Evolutionary conservation across 2,329 filamentous ascomycete species (phyloP).

Genomic region (Colletotrichum cordylinicola): DNA sequence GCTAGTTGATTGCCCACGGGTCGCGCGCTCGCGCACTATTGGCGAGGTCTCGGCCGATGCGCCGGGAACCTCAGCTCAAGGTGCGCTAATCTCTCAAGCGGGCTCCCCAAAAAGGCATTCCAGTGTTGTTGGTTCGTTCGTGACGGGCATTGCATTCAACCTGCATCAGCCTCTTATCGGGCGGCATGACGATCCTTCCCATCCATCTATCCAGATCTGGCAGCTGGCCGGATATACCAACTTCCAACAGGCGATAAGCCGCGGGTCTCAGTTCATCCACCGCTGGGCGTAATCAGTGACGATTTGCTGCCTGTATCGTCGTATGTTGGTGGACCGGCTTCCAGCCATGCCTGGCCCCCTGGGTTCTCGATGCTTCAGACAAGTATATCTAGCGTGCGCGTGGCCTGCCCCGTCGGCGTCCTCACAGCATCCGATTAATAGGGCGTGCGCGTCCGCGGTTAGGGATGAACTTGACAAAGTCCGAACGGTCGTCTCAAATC

Average conservation of each 20-base stretch:
- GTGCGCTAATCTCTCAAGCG: background rate
- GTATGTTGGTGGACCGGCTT: background rate
- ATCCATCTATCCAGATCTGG: background rate
- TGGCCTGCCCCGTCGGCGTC: background rate
- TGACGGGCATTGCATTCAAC: background rate
- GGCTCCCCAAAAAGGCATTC: background rate
- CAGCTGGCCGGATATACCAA: background rate
- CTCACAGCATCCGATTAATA: background rate
- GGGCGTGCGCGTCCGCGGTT: background rate
- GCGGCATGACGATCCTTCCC: background rate
- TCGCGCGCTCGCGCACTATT: background rate
- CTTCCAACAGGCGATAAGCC: slow-evolving; percentile 1
- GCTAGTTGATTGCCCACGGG: background rate
- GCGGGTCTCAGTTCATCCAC: background rate
- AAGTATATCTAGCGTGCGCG: background rate
- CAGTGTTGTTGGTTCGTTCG: background rate
- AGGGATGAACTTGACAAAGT: background rate
- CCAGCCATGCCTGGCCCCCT: background rate
- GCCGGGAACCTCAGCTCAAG: background rate
- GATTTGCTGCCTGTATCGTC: background rate
- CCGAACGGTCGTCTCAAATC: background rate
- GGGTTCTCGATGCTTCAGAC: background rate
- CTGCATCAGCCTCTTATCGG: background rate
- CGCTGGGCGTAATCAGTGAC: background rate
- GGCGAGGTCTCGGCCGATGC: background rate